A percentile compares a stretch with the other conserved stretches of the same genome.
phyloP scores from a whole-genome alignment of 306 rosid species.

The Pachyrhizus erosus region DNA sequence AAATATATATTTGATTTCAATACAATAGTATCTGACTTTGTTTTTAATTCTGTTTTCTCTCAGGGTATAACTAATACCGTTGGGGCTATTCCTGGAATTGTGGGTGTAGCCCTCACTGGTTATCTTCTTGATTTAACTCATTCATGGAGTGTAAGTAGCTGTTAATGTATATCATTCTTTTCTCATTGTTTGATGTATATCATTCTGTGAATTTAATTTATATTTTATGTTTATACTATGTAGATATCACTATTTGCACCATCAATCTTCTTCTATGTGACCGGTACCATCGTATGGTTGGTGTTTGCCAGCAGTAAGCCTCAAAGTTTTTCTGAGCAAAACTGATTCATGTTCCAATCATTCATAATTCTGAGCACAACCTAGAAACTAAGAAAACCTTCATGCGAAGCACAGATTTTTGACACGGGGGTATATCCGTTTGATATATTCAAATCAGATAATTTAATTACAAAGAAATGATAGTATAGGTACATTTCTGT shows the following conservation, averaged over 20 bases:
- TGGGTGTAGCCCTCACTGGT: slow-evolving; percentile 95
- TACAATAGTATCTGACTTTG: slow-evolving; percentile 19
- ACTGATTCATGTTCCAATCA: slow-evolving; percentile 49
- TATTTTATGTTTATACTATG: slow-evolving; percentile 41
- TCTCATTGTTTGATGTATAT: neutral
- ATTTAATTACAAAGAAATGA: slow-evolving; percentile 41
- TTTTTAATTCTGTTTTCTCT: slow-evolving; percentile 28
- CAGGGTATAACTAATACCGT: slow-evolving; percentile 97
- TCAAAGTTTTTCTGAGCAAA: slow-evolving; percentile 68
- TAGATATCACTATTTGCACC: slow-evolving; percentile 89
- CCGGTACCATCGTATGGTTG: slow-evolving; percentile 86
- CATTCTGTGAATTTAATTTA: slow-evolving; percentile 22
- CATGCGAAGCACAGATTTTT: slow-evolving; percentile 38
- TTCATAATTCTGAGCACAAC: slow-evolving; percentile 39
- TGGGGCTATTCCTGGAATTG: slow-evolving; percentile 93
- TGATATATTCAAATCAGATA: slow-evolving; percentile 21
- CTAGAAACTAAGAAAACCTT: slow-evolving; percentile 37
- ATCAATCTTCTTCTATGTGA: slow-evolving; percentile 94
- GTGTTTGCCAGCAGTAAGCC: slow-evolving; percentile 94
- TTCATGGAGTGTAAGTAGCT: slow-evolving; percentile 95
- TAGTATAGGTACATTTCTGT: slow-evolving; percentile 38
- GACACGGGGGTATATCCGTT: slow-evolving; percentile 38
- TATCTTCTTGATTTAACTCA: slow-evolving; percentile 93
- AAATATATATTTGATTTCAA: slow-evolving; percentile 4
- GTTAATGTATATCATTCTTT: neutral